phyloP scores from a whole-genome alignment of 306 rosid genomes.

The Acmispon strigosus region DNA sequence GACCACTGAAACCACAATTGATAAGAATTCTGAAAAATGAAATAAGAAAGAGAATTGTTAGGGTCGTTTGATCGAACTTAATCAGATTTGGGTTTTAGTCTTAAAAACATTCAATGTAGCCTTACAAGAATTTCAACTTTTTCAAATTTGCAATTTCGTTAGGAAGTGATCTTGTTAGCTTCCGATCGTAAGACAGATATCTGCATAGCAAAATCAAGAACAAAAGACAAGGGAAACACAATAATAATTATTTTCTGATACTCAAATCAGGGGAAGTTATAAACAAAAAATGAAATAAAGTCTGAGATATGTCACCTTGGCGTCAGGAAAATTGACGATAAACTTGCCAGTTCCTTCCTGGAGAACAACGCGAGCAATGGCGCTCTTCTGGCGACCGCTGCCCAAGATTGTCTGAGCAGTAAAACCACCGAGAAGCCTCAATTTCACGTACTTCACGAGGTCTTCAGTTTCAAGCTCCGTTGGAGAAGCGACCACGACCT shows the following conservation, averaged over 20 bases:
- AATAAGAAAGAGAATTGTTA: conserved; percentile 11
- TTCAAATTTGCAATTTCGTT: conserved; percentile 38
- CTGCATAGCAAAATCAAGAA: conserved; percentile 30
- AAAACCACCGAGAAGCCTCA: conserved; percentile 91
- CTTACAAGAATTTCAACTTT: conserved; percentile 54
- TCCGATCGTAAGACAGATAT: conserved; percentile 55
- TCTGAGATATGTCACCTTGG: conserved; percentile 39
- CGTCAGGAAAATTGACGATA: conserved; percentile 82
- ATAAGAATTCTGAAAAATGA: conserved; percentile 43
- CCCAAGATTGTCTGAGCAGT: conserved; percentile 81
- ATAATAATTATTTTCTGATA: not conserved
- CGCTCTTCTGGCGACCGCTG: conserved; percentile 82
- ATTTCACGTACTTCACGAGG: conserved; percentile 59
- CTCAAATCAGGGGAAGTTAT: not conserved
- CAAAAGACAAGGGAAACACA: not conserved
- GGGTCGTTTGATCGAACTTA: conserved; percentile 11
- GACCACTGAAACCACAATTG: conserved; percentile 56
- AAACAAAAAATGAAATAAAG: not conserved
- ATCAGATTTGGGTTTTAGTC: not conserved
- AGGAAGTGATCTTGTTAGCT: conserved; percentile 45
- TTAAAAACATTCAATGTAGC: not conserved
- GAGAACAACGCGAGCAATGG: conserved; percentile 85
- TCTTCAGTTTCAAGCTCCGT: conserved; percentile 49
- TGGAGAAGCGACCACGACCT: conserved; percentile 47
- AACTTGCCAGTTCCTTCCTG: conserved; percentile 85